Evolutionary conservation across 495 filamentous ascomycete species (phyloP), one percentile per base, ranked within the genome.

Genomic region (Penicillium canariense): DNA sequence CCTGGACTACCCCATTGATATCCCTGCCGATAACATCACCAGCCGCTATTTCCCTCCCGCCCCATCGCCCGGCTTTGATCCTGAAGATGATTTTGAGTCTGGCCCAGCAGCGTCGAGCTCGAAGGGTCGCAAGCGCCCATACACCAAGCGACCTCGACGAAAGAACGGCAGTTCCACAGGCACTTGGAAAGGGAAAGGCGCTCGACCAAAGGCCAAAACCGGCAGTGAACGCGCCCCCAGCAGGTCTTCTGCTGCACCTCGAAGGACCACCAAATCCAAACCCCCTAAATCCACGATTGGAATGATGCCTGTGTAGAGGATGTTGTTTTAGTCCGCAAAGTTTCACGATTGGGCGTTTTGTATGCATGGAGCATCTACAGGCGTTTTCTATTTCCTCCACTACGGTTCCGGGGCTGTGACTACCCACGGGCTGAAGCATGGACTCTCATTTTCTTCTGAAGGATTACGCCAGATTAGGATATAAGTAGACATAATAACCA

Each of bases 21-120:
- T 39, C 1, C 12, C 35, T 18, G 31, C 39, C 4, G 51, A 58
- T 15, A 47, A 61, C 18, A 55, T 72, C 44, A 68, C 69, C 12
- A 79, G 77, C 50, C 67, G 71, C 7, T 86, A 80, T 55, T 85
- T 84, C 42, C 58, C 65, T 32, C 66, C 59, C 2, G 66, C 70
- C 18, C 56, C 55, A 26, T 65, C 66, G 3, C 52, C 57, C 0
- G 62, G 59, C 8, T 60, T 54, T 44, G 56, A 64, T 38, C 67
- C 66, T 7, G 58, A 48, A 1, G 62, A 69, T 27, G 68, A 67
- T 18, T 56, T 61, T 17, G 58, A 61, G 7, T 34, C 53, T 23
- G 63, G 56, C n/a, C 46, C 55, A 8, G 51, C 59, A 3, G 40
- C 59, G 52, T 61, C 61, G 23, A 54, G 50, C 40, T 57, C 61